A percentile compares a stretch with the other conserved stretches of the same genome.
These are phyloP conservation scores for Lactarius akahatsu DNA, from an alignment of 768 basidiomycete species.

Conservation along the genomic window DNA sequence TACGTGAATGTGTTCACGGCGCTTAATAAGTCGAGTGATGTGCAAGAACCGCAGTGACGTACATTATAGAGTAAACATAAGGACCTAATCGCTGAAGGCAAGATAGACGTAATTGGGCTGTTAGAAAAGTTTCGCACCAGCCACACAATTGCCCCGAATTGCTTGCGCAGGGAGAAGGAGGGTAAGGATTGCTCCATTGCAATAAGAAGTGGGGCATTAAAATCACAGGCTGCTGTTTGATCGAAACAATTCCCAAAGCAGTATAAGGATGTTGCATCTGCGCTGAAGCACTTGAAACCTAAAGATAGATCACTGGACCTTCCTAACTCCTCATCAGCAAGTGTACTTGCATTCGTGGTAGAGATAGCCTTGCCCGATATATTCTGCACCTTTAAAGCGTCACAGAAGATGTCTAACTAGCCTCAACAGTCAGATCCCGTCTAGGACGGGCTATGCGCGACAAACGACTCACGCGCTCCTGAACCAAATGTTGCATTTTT, in stretches of 20 bases:
- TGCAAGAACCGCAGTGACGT: background rate
- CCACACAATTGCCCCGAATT: slow-evolving; percentile 1
- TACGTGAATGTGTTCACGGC: background rate
- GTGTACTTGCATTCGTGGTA: background rate
- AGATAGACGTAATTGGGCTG: background rate
- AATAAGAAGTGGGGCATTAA: slow-evolving; percentile 1
- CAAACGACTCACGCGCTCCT: slow-evolving; percentile 4
- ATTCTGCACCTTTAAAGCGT: slow-evolving; percentile 2
- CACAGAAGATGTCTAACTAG: slow-evolving; percentile 5
- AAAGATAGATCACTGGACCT: slow-evolving; percentile 8
- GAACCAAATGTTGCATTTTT: slow-evolving; percentile 1
- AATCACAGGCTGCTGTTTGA: background rate
- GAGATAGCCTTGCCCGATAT: background rate
- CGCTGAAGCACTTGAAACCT: slow-evolving; percentile 11
- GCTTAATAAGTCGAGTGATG: background rate
- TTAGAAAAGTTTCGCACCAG: slow-evolving; percentile 9
- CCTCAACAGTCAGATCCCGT: background rate
- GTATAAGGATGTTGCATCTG: slow-evolving; percentile 6
- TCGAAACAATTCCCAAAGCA: slow-evolving; percentile 10
- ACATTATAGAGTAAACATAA: slow-evolving; percentile 3
- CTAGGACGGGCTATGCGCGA: background rate
- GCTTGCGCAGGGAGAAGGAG: slow-evolving; percentile 4
- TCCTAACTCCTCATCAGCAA: slow-evolving; percentile 4
- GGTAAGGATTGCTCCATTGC: background rate
- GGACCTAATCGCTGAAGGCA: slow-evolving; percentile 6